phyloP scores from a whole-genome alignment of 225 moss, liverwort and hornwort genomes.

The Physcomitrellopsis africana region DNA sequence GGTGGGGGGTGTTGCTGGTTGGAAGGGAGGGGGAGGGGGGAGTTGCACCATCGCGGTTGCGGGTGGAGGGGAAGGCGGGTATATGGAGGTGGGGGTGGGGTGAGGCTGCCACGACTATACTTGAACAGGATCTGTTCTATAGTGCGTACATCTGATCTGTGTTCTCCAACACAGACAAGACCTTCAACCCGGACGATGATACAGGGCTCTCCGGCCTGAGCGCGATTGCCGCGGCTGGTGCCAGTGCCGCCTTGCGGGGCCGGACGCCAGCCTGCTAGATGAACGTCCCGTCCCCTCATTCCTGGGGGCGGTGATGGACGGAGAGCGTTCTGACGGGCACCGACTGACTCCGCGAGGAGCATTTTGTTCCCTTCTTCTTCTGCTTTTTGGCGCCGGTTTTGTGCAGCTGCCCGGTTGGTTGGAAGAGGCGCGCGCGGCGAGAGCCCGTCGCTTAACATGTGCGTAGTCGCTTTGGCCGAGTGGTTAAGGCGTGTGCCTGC shows the following conservation, averaged over 20 bases:
- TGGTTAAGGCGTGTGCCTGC: too few species aligned
- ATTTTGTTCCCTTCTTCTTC: too few species aligned
- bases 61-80: background rate
- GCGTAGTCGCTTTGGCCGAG: too few species aligned
- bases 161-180: slow-evolving; percentile 29
- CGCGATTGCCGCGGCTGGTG: slow-evolving; percentile 7
- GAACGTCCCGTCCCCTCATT: slow-evolving; percentile 2
- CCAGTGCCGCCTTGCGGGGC: too few species aligned
- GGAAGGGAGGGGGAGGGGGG: too few species aligned
- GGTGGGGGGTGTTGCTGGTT: too few species aligned
- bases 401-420: too few species aligned
- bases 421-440: too few species aligned
- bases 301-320: slow-evolving; percentile 7
- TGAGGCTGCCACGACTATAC: accelerated
- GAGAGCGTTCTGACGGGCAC: background rate
- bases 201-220: slow-evolving; percentile 6
- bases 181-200: slow-evolving; percentile 24
- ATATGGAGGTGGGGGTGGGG: background rate
- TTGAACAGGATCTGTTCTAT: background rate
- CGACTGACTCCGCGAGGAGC: too few species aligned
- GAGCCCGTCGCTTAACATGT: too few species aligned
- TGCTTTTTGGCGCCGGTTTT: too few species aligned
- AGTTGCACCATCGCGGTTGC: background rate
- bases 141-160: background rate
- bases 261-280: background rate